Base-by-base conservation (phyloP, 208 protist species). In the Acanthamoeba culbertsoni region DNA sequence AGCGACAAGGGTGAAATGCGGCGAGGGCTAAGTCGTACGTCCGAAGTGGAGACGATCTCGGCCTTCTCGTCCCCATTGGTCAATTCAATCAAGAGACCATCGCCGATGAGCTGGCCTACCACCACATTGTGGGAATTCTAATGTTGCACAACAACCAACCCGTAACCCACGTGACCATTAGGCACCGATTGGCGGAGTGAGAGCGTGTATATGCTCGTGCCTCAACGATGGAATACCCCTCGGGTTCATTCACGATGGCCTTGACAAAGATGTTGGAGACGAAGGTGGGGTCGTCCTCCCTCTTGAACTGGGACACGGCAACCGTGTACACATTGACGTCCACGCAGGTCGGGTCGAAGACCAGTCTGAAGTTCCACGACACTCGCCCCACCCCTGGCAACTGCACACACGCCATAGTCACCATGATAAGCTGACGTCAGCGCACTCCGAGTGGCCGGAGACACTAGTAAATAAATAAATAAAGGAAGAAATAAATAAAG, bases 251-350 rank as follows among this genome's bases (percentile, higher is more conserved):
- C 73, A 55, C 73, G 28, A 84, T 84, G 73, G 73, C 73, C 73
- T 84, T 84, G 31, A 84, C 43, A 43, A 84, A 84, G 73, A 84
- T 84, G 73, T 84, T 84, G 40, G 73, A 84, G 5, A 84, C 73
- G 43, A 84, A 84, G 0, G 40, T 55, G n/a, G 73, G 46, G 26
- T 84, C 73, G 73, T 43, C 45, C 73, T 84, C 73, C 43, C 40
- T 37, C 43, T 84, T 6, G 73, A 84, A 84, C 31, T 84, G 73
- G 7, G 73, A 84, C 45, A 84, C 73, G n/a, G 73, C 40, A 4
- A 84, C 73, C 43, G 73, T 16, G 40, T 55, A 55, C n/a, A 84
- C 43, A 35, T 84, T 55, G 26, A 84, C 73, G 28, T 84, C 73
- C 43, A 84, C 73, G 43, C 73, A 84, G 26, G 43, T 57, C 14